Evolutionary conservation across 768 basidiomycete genomes (phyloP).

Genomic region (Sutorius australiensis): DNA sequence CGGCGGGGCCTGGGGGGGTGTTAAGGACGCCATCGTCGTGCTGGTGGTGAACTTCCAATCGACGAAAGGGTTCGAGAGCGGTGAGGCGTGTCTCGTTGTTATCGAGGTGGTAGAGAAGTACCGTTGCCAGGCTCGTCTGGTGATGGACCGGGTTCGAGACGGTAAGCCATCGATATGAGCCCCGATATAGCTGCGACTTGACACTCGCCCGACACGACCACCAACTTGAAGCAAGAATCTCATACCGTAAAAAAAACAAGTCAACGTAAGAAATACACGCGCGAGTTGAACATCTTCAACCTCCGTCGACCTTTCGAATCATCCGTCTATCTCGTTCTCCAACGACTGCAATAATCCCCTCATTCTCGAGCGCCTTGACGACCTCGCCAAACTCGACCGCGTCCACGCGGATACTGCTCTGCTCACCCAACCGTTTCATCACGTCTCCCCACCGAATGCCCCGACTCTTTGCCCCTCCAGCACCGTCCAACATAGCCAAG

Average conservation of each 20-base stretch:
- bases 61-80: not conserved
- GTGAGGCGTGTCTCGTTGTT: not conserved
- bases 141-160: not conserved
- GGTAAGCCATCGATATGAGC: not conserved
- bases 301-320: conserved; percentile 64
- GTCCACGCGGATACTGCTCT: conserved; percentile 82
- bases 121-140: not conserved
- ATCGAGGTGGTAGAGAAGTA: conserved; percentile 9
- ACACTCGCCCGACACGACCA: not conserved
- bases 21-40: conserved; percentile 43
- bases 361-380: conserved; percentile 72
- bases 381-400: conserved; percentile 78
- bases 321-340: conserved; percentile 84
- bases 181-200: conserved; percentile 18
- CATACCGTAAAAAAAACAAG: not conserved
- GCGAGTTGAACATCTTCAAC: conserved; percentile 11
- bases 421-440: conserved; percentile 72
- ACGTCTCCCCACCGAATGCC: conserved; percentile 82
- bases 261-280: conserved; percentile 5
- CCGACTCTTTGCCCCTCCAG: conserved; percentile 44
- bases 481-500: conserved; percentile 54
- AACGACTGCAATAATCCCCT: conserved; percentile 80
- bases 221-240: not conserved
- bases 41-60: conserved; percentile 6
- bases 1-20: conserved; percentile 64